Conservation (phyloP, 164 flowering plant species). For the Amborella trichopoda region DNA sequence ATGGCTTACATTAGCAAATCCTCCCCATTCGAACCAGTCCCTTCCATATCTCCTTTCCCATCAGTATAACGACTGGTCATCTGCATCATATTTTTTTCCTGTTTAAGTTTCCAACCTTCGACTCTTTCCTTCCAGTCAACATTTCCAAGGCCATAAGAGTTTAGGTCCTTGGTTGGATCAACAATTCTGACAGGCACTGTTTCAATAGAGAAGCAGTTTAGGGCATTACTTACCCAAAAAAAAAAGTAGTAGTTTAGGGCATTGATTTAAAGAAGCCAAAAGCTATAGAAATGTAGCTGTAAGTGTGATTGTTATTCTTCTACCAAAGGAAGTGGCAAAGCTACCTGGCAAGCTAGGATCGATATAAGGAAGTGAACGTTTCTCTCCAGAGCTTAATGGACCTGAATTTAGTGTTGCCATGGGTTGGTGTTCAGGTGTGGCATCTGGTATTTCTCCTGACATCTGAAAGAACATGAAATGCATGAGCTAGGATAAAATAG, state of each 20-base stretch:
- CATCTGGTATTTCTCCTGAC: constrained; percentile 85
- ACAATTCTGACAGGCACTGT: constrained; percentile 94
- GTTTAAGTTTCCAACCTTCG: constrained; percentile 95
- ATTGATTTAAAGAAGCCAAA: neutral
- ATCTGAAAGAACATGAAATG: constrained; percentile 28
- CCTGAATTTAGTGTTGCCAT: constrained; percentile 77
- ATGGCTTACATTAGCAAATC: constrained; percentile 77
- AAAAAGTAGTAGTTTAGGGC: neutral
- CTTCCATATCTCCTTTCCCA: constrained; percentile 76
- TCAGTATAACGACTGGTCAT: constrained; percentile 54
- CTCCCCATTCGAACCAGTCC: constrained; percentile 98
- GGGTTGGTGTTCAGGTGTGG: constrained; percentile 75
- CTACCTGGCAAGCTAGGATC: constrained; percentile 95
- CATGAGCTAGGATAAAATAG: neutral
- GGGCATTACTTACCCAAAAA: neutral
- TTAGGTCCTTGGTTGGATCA: constrained; percentile 89
- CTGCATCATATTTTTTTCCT: constrained; percentile 74
- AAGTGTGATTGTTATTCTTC: no score
- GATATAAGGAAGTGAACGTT: constrained; percentile 62
- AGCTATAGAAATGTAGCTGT: no score
- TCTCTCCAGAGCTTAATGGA: constrained; percentile 80
- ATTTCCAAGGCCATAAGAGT: constrained; percentile 91
- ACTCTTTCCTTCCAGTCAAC: constrained; percentile 99
- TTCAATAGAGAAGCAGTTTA: neutral
- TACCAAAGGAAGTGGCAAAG: no score